phyloP scores from a whole-genome alignment of 2,329 filamentous ascomycete species.

The Annulohypoxylon truncatum region DNA sequence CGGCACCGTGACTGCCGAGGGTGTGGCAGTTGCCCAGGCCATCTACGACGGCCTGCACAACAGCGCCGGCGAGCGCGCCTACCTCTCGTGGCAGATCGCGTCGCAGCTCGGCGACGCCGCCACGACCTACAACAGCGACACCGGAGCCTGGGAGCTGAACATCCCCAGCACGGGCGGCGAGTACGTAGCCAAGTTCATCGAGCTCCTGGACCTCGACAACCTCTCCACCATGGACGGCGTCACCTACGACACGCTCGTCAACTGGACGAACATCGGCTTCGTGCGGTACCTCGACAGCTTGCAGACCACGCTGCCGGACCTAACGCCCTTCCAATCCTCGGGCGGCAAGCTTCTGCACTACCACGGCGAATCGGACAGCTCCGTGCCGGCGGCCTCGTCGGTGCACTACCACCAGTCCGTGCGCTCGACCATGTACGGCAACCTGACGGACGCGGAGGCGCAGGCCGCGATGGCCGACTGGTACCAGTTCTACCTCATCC shows the following conservation, averaged over 20 bases:
- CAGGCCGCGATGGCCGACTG: conserved; percentile 60
- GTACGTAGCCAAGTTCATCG: conserved; percentile 56
- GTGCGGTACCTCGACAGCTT: conserved; percentile 60
- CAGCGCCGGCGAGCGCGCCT: conserved; percentile 51
- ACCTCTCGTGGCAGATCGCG: conserved; percentile 53
- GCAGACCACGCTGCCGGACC: conserved; percentile 65
- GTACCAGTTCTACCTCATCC: conserved; percentile 66
- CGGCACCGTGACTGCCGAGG: conserved; percentile 52
- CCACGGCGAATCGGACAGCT: conserved; percentile 67
- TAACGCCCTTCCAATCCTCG: conserved; percentile 59
- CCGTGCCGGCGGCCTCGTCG: conserved; percentile 64
- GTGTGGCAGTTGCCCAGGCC: conserved; percentile 50
- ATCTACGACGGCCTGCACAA: conserved; percentile 52
- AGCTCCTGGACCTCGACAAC: conserved; percentile 55
- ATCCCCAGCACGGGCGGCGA: conserved; percentile 51
- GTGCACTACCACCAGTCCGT: conserved; percentile 68
- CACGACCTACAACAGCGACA: conserved; percentile 51
- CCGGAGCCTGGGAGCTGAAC: conserved; percentile 49
- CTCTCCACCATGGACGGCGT: conserved; percentile 59
- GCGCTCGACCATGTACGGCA: conserved; percentile 60
- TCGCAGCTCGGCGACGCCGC: conserved; percentile 50
- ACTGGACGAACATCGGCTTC: conserved; percentile 64
- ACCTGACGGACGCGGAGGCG: conserved; percentile 53
- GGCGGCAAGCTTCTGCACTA: conserved; percentile 69
- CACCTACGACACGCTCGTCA: conserved; percentile 67